Percentiles rank a stretch among this genome's conserved stretches.
phyloP scores from a whole-genome alignment of 352 stramenopile species.

The Saprolegnia parasitica region DNA sequence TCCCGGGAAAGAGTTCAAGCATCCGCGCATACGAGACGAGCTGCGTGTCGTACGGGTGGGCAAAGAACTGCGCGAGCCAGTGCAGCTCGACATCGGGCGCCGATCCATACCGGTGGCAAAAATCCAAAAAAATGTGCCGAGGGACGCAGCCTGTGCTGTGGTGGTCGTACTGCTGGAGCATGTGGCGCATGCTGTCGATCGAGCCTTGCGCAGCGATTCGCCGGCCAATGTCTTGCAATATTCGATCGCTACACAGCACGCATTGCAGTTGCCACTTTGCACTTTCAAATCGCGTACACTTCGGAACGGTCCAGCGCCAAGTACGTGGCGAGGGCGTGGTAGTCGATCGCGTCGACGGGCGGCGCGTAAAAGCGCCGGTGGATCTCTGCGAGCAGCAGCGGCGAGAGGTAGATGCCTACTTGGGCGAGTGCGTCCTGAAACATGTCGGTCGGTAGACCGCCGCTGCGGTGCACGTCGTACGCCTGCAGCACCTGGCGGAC shows the following conservation, averaged over 20 bases:
- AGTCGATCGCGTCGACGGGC: constrained; percentile 45
- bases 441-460: constrained; percentile 37
- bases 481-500: constrained; percentile 47
- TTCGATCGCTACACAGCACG: constrained; percentile 39
- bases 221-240: constrained; percentile 37
- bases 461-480: constrained; percentile 41
- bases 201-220: constrained; percentile 33
- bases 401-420: constrained; percentile 42
- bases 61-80: constrained; percentile 33
- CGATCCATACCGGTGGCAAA: constrained; percentile 26
- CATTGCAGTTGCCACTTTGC: not conserved
- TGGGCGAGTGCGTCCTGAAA: constrained; percentile 47
- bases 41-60: constrained; percentile 46
- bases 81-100: constrained; percentile 11
- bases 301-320: constrained; percentile 50
- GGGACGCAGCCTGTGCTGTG: constrained; percentile 42
- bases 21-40: constrained; percentile 53
- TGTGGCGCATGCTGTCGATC: constrained; percentile 33
- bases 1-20: constrained; percentile 39
- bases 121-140: constrained; percentile 37
- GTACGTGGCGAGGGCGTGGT: constrained; percentile 42
- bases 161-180: constrained; percentile 46
- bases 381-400: constrained; percentile 37
- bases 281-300: constrained; percentile 36
- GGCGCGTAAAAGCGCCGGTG: constrained; percentile 42